Evolutionary conservation across 495 filamentous ascomycete genomes (phyloP).

Genomic region (Aspergillus mulundensis): DNA sequence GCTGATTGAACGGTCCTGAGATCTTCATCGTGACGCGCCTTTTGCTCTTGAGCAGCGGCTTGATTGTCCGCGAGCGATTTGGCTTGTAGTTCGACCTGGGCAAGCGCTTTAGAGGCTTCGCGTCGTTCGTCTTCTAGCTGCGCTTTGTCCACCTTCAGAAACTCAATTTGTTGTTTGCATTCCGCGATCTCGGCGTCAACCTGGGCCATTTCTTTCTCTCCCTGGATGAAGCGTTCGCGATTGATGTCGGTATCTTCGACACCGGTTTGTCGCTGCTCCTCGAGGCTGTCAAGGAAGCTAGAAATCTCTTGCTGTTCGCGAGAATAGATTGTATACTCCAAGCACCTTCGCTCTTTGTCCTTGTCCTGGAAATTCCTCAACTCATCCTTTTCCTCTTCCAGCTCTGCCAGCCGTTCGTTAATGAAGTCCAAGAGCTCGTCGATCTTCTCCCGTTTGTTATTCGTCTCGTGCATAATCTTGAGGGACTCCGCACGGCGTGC

Average conservation of each 20-base stretch:
- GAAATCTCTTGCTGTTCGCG: constrained; percentile 77
- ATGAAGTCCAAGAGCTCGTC: constrained; percentile 90
- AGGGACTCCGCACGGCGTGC: constrained; percentile 81
- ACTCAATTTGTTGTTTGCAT: constrained; percentile 75
- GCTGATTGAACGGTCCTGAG: constrained; percentile 66
- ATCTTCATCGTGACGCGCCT: constrained; percentile 65
- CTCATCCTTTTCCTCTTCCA: constrained; percentile 97
- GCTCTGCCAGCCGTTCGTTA: constrained; percentile 78
- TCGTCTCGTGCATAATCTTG: constrained; percentile 96
- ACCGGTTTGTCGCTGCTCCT: constrained; percentile 73
- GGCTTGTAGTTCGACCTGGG: constrained; percentile 79
- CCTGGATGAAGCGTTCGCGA: constrained; percentile 67
- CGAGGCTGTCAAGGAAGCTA: constrained; percentile 74
- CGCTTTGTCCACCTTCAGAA: constrained; percentile 79
- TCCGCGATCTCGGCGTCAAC: constrained; percentile 75
- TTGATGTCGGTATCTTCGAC: constrained; percentile 80
- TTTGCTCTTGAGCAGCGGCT: constrained; percentile 68
- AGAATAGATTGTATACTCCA: constrained; percentile 92
- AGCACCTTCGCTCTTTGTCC: constrained; percentile 84
- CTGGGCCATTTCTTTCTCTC: constrained; percentile 74
- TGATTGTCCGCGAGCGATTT: constrained; percentile 78
- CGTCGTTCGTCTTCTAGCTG: constrained; percentile 88
- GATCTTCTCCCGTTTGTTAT: constrained; percentile 89
- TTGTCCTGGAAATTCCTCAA: constrained; percentile 89
- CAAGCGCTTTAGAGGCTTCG: constrained; percentile 68